Percentiles rank a stretch among this genome's conserved stretches.
Evolutionary conservation across 306 rosid species (phyloP).

Genomic region (barrel medic (Medicago truncatula)): DNA sequence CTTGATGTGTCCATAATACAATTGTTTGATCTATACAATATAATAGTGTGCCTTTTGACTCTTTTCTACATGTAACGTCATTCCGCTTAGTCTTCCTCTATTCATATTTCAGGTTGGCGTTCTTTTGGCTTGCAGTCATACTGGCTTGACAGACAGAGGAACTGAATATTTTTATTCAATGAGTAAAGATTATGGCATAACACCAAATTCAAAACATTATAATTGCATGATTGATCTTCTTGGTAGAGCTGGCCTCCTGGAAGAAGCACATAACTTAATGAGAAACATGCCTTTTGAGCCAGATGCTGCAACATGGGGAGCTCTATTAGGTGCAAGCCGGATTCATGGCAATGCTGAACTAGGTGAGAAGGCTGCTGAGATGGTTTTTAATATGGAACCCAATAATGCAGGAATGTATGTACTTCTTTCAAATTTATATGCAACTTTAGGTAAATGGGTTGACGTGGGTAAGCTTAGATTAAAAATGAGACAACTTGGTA

Average conservation of each 20-base stretch:
- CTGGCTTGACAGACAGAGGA: constrained; percentile 73
- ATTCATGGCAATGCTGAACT: constrained; percentile 71
- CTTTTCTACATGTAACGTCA: not conserved
- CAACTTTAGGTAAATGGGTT: constrained; percentile 81
- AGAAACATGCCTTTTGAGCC: constrained; percentile 76
- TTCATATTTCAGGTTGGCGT: constrained; percentile 73
- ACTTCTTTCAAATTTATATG: constrained; percentile 84
- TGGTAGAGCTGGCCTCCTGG: constrained; percentile 76
- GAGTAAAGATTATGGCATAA: constrained; percentile 62
- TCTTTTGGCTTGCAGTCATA: constrained; percentile 81
- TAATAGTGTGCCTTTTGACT: not conserved
- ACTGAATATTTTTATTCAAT: constrained; percentile 65
- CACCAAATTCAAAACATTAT: constrained; percentile 69
- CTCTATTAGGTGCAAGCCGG: constrained; percentile 79
- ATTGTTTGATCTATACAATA: not conserved
- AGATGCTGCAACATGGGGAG: constrained; percentile 86
- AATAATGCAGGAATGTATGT: constrained; percentile 80
- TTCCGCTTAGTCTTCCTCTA: constrained; percentile 33
- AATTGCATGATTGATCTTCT: constrained; percentile 87
- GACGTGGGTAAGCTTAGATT: constrained; percentile 73
- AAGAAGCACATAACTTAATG: constrained; percentile 72
- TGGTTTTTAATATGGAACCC: constrained; percentile 79
- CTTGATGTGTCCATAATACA: not conserved
- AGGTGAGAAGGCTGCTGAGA: constrained; percentile 78
- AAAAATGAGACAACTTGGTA: constrained; percentile 74